phyloP scores from a whole-genome alignment of 495 filamentous ascomycete genomes.

The Ascodesmis nigricans region DNA sequence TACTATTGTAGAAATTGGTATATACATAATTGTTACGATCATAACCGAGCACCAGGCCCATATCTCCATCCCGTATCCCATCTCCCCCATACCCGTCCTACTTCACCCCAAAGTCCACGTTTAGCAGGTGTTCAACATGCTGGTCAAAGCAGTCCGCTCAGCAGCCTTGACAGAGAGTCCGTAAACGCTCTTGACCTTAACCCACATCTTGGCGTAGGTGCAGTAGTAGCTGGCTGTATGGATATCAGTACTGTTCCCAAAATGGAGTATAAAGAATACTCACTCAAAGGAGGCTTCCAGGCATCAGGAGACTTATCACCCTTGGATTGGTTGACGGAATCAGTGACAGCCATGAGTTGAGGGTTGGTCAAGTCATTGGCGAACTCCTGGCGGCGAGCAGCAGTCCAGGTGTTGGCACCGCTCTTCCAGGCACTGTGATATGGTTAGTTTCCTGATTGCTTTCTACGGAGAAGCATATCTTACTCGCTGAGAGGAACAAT shows the following conservation, averaged over 20 bases:
- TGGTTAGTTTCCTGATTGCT: too few relatives aligned
- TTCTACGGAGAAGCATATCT: too few relatives aligned
- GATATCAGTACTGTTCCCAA: slow-evolving; percentile 3
- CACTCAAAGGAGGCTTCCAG: slow-evolving; percentile 49
- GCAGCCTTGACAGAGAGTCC: slow-evolving; percentile 33
- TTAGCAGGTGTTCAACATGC: slow-evolving; percentile 45
- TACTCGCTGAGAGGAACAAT: slow-evolving; percentile 44
- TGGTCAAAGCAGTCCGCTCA: slow-evolving; percentile 39
- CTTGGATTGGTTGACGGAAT: slow-evolving; percentile 49
- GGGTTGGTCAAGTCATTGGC: slow-evolving; percentile 52
- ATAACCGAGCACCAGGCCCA: too few relatives aligned
- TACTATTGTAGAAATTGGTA: too few relatives aligned
- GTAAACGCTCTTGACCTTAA: slow-evolving; percentile 45
- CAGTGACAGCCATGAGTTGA: slow-evolving; percentile 52
- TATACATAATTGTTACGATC: too few relatives aligned
- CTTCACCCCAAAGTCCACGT: background rate
- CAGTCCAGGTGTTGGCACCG: slow-evolving; percentile 37
- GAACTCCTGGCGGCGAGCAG: slow-evolving; percentile 36
- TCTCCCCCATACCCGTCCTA: background rate
- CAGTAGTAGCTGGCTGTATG: slow-evolving; percentile 38
- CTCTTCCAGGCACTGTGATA: slow-evolving; percentile 54
- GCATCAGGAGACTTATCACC: slow-evolving; percentile 43
- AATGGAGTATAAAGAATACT: slow-evolving; percentile 4
- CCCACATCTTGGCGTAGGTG: slow-evolving; percentile 50
- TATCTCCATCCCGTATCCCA: too few relatives aligned